These are phyloP conservation scores for Kernera saxatilis DNA, from an alignment of 345 rosid species.

Conservation along the genomic window DNA sequence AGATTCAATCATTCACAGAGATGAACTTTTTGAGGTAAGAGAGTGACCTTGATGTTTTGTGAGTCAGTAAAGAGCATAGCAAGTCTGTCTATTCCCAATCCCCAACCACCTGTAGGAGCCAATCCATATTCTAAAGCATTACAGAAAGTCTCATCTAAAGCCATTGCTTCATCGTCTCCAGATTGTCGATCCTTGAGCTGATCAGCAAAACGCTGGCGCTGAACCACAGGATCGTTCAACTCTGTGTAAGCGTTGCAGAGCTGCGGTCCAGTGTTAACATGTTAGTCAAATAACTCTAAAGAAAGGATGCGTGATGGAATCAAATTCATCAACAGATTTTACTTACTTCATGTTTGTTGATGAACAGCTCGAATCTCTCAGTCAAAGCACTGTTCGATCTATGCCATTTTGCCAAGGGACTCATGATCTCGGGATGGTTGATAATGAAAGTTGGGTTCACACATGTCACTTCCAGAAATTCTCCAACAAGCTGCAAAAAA, in stretches of 20 bases:
- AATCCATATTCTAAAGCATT: conserved; percentile 80
- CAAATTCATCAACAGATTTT: background rate
- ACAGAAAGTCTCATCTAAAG: conserved; percentile 88
- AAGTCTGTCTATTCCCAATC: conserved; percentile 83
- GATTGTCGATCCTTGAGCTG: conserved; percentile 95
- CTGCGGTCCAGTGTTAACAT: conserved; percentile 30
- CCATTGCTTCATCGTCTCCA: conserved; percentile 99
- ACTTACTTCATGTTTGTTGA: conserved; percentile 84
- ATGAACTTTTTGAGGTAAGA: background rate
- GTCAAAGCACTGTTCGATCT: conserved; percentile 67
- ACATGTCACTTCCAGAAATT: conserved; percentile 84
- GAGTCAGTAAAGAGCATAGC: conserved; percentile 91
- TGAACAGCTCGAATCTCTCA: conserved; percentile 89
- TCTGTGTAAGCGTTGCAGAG: conserved; percentile 96
- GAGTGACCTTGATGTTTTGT: conserved; percentile 79
- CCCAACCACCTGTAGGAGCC: conserved; percentile 99
- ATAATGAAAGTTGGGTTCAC: conserved; percentile 92
- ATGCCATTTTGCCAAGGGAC: conserved; percentile 43
- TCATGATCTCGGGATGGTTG: conserved; percentile 46
- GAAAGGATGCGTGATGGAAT: background rate
- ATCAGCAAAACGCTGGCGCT: conserved; percentile 86
- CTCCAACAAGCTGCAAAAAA: conserved; percentile 77
- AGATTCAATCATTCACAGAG: background rate
- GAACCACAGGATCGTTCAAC: conserved; percentile 93
- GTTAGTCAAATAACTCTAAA: background rate